Conservation (phyloP, 23 red algal genomes). For the Gracilaria caudata region DNA sequence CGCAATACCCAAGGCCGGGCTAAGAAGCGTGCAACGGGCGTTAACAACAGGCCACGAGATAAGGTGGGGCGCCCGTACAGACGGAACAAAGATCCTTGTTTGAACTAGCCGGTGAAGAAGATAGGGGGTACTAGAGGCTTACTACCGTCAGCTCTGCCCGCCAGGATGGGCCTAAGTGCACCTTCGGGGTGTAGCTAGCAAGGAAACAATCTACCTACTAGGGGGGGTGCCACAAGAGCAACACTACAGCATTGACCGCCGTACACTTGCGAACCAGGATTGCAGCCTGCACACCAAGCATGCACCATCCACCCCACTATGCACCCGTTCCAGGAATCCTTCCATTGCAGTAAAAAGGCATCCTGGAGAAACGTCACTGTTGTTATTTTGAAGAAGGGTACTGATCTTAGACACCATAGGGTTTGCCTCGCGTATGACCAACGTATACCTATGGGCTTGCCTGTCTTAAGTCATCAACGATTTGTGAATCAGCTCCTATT, state of each 20-base stretch:
- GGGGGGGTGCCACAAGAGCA: no score
- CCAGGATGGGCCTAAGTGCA: neutral
- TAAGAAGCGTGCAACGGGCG: neutral
- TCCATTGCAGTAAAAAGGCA: no score
- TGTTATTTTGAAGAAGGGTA: constrained; percentile 50
- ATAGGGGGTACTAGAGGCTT: neutral
- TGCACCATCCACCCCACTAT: no score
- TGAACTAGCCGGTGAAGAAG: constrained; percentile 5
- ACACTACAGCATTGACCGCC: no score
- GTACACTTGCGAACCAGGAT: no score
- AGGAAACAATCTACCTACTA: neutral
- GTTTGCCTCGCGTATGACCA: constrained; percentile 68
- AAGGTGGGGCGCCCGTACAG: neutral
- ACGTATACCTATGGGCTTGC: constrained; percentile 46
- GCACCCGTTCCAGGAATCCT: no score
- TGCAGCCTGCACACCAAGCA: no score
- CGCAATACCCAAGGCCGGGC: constrained; percentile 3
- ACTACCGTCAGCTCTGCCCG: neutral
- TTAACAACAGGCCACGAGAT: constrained; percentile 26
- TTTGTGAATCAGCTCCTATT: constrained; percentile 53
- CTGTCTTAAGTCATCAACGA: constrained; percentile 72
- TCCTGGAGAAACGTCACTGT: constrained; percentile 56
- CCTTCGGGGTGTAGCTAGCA: neutral
- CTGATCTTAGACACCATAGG: constrained; percentile 9
- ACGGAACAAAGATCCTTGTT: neutral